These are phyloP conservation scores for Oryza nivara DNA, from an alignment of 176 grass and related monocot genomes.

Conservation along the genomic window DNA sequence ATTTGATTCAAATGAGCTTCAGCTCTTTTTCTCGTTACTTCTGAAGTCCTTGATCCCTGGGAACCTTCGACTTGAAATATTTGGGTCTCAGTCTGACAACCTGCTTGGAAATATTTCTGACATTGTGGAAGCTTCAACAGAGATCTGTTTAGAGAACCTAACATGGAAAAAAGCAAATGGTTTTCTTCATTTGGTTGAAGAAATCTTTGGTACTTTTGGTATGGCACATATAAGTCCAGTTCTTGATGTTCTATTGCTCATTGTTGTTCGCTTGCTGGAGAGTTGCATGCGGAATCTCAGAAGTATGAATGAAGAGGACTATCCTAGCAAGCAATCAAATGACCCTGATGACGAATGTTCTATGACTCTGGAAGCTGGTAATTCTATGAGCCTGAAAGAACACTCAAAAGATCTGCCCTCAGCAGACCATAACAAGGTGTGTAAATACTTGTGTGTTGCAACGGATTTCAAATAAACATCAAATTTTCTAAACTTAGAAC, in stretches of 20 bases:
- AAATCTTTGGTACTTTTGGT: slow-evolving; percentile 81
- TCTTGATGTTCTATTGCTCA: slow-evolving; percentile 72
- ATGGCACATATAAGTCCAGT: slow-evolving; percentile 66
- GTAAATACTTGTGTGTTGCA: not conserved
- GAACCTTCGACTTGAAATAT: slow-evolving; percentile 52
- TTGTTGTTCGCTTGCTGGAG: slow-evolving; percentile 79
- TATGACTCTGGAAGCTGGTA: slow-evolving; percentile 31
- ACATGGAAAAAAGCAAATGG: slow-evolving; percentile 83
- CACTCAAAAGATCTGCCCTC: slow-evolving; percentile 22
- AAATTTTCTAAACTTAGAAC: not conserved
- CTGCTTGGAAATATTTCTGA: slow-evolving; percentile 48
- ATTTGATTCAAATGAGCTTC: slow-evolving; percentile 80
- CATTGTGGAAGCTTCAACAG: slow-evolving; percentile 52
- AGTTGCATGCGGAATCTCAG: slow-evolving; percentile 62
- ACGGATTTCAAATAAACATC: not conserved
- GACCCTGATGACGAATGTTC: slow-evolving; percentile 8
- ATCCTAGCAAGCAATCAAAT: slow-evolving; percentile 48
- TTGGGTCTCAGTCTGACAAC: slow-evolving; percentile 39
- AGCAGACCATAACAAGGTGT: slow-evolving; percentile 45
- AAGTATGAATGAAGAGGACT: slow-evolving; percentile 20
- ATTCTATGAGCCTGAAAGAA: slow-evolving; percentile 42
- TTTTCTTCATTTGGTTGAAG: slow-evolving; percentile 87
- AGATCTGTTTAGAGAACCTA: slow-evolving; percentile 56
- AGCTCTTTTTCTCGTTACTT: slow-evolving; percentile 83
- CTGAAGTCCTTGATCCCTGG: slow-evolving; percentile 70